Evolutionary conservation across 176 grass and related monocot species (phyloP), one percentile per base, ranked within the genome.

Genomic region (Avena eriantha): DNA sequence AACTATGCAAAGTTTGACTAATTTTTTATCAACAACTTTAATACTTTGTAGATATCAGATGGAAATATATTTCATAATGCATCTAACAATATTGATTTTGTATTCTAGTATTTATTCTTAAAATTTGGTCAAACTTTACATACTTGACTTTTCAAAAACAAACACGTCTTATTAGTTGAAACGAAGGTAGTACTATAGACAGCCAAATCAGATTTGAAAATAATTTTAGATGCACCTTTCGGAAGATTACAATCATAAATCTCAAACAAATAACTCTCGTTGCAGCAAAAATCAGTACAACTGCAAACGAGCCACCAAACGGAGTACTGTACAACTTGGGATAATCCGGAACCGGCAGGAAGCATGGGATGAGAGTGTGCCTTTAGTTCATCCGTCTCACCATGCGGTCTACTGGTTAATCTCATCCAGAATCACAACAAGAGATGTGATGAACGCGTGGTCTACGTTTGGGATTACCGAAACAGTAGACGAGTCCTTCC

Each of bases 341-440:
- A 23, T 23, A 64, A 14, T 64, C 26, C 11, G 60, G 23, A 64
- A 8, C 1, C 18, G 17, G 53, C 53, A 55, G 53, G 12, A 55
- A 55, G 4, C 17, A 55, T 55, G 15, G 4, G 18, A 56, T 56
- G 6, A 56, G 7, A 56, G 54, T 8, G 54, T 21, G 2, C 19
- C 54, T 19, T 17, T 63, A 4, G 8, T 67, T 67, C 64, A 16
- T 66, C 64, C 3, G 64, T 34, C 33, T 31, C 61, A 65, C 34
- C 33, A 39, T 69, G 66, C 14, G 1, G 17, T 69, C 7, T 68
- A 68, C 66, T 67, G 29, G 13, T 67, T 67, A 17, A 39, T 69
- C 66, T 69, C 66, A 69, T 69, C 34, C 33, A 39, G 66, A 69
- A 69, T 69, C 33, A 69, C 66, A 10, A 69, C 65, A 69, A 69